Percentiles rank a stretch among this genome's conserved stretches.
phyloP scores from a whole-genome alignment of 23 red algal genomes.

The Pyropia haitanensis region DNA sequence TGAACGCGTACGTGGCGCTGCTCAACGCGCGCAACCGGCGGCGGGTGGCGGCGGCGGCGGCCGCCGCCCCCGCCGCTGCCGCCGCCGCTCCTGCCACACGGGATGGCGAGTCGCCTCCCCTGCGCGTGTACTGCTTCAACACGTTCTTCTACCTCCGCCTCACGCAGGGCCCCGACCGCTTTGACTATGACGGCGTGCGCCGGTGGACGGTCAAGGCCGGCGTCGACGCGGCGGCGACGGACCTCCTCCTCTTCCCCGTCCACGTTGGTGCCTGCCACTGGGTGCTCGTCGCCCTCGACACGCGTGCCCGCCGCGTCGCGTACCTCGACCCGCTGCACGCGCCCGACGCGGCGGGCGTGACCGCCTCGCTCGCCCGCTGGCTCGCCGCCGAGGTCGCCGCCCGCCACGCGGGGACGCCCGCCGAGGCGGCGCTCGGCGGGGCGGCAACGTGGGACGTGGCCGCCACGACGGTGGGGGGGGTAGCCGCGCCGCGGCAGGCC shows the following conservation, averaged over 20 bases:
- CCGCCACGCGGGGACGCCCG: slow-evolving; percentile 7
- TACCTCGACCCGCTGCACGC: slow-evolving; percentile 40
- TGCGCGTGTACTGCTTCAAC: slow-evolving; percentile 21
- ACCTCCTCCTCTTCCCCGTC: slow-evolving; percentile 38
- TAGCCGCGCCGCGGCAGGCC: slow-evolving; percentile 16
- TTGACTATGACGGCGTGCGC: slow-evolving; percentile 45
- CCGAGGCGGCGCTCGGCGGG: not conserved
- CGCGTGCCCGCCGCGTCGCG: not conserved
- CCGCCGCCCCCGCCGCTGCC: not conserved
- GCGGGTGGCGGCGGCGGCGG: not conserved
- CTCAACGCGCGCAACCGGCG: slow-evolving; percentile 26
- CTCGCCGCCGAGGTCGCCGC: slow-evolving; percentile 21
- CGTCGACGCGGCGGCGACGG: slow-evolving; percentile 15
- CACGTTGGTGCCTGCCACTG: slow-evolving; percentile 43
- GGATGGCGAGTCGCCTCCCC: slow-evolving; percentile 3
- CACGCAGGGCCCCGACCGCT: slow-evolving; percentile 5
- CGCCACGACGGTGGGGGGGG: not conserved
- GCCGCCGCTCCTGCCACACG: too few species aligned
- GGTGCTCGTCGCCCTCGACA: slow-evolving; percentile 26
- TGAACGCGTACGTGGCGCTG: slow-evolving; percentile 41
- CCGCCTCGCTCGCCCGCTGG: slow-evolving; percentile 10
- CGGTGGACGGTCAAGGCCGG: slow-evolving; percentile 25
- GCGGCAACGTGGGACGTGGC: not conserved
- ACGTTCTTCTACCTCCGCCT: slow-evolving; percentile 42
- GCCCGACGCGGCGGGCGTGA: slow-evolving; percentile 6